Evolutionary conservation across 2,329 filamentous ascomycete species (phyloP).

Genomic region (Exophiala bonariae): DNA sequence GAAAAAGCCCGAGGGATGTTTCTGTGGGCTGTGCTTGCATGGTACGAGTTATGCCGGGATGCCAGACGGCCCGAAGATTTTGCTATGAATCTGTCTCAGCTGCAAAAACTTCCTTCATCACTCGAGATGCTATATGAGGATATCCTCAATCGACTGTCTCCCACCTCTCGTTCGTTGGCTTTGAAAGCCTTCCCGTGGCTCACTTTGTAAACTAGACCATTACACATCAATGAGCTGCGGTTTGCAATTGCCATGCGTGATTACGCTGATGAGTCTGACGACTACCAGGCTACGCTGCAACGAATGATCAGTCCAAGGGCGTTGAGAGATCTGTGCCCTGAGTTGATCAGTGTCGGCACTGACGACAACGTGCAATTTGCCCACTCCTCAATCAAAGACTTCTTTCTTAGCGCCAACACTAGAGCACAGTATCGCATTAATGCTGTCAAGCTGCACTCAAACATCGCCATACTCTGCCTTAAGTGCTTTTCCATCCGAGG

Average conservation of each 20-base stretch:
- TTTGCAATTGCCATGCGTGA: constrained; percentile 4
- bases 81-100: background rate
- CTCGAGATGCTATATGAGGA: constrained; percentile 6
- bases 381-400: constrained; percentile 4
- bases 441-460: background rate
- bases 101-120: background rate
- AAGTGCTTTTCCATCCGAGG: background rate
- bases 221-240: constrained; percentile 1
- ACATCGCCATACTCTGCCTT: background rate
- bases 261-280: too few species aligned
- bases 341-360: background rate
- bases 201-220: background rate
- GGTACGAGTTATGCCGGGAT: constrained; percentile 4
- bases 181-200: constrained; percentile 2
- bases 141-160: constrained; percentile 4
- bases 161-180: background rate
- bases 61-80: background rate
- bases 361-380: constrained; percentile 1
- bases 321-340: background rate
- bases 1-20: constrained; percentile 6
- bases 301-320: background rate
- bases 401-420: constrained; percentile 1
- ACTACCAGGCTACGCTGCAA: background rate
- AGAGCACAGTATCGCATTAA: background rate
- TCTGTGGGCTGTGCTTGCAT: constrained; percentile 5